Evolutionary conservation across 2,329 filamentous ascomycete species (phyloP).

Genomic region (Sarocladium strictum): DNA sequence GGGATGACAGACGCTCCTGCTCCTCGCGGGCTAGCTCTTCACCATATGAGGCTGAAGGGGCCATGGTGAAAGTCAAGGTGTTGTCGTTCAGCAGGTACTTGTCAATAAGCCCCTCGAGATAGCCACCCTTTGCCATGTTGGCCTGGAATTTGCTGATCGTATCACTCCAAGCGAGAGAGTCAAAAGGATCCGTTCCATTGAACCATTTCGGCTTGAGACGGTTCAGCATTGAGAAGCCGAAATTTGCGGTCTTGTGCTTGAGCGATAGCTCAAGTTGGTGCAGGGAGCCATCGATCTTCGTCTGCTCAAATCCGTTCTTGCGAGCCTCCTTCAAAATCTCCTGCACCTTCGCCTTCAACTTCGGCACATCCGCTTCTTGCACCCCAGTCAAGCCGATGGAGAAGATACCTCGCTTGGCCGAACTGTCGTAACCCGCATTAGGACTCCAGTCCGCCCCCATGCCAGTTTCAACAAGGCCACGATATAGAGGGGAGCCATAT

Average conservation of each 20-base stretch:
- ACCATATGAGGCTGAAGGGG: conserved; percentile 69
- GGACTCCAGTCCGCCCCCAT: conserved; percentile 91
- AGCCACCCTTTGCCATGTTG: conserved; percentile 67
- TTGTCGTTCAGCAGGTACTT: conserved; percentile 88
- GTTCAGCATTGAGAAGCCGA: conserved; percentile 86
- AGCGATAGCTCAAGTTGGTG: conserved; percentile 90
- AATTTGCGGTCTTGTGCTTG: conserved; percentile 95
- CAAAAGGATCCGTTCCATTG: conserved; percentile 87
- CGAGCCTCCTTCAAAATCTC: conserved; percentile 65
- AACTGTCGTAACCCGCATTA: conserved; percentile 85
- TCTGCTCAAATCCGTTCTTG: conserved; percentile 74
- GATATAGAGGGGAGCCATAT: conserved; percentile 90
- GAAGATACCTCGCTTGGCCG: conserved; percentile 72
- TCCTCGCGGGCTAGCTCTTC: conserved; percentile 74
- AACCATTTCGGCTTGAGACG: conserved; percentile 91
- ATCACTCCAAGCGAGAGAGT: conserved; percentile 86
- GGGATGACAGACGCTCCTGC: conserved; percentile 62
- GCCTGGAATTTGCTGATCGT: conserved; percentile 77
- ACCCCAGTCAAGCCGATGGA: conserved; percentile 91
- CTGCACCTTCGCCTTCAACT: conserved; percentile 68
- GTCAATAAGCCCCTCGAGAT: conserved; percentile 78
- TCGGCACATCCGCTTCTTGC: conserved; percentile 68
- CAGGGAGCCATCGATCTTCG: conserved; percentile 88
- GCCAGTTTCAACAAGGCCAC: conserved; percentile 79
- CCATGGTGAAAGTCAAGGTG: conserved; percentile 90